phyloP scores from a whole-genome alignment of 1,284 basidiomycete species.

The Phellinidium pouzarii region DNA sequence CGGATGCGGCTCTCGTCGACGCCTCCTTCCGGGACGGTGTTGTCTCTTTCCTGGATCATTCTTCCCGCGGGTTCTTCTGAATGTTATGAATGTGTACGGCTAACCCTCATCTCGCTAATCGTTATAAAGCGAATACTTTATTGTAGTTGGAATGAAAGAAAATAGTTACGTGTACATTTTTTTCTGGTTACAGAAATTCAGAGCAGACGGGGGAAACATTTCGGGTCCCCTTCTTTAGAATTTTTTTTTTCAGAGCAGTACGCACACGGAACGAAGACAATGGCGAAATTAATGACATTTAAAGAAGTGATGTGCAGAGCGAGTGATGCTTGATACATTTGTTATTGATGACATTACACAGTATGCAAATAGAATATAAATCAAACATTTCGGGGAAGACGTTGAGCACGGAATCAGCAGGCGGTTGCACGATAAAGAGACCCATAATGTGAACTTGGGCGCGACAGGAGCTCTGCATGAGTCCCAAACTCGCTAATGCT shows the following conservation, averaged over 20 bases:
- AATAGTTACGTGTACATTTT: not conserved
- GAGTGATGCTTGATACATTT: not conserved
- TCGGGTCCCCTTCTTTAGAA: too few relatives aligned
- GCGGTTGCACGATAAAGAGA: conserved; percentile 64
- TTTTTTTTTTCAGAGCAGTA: too few relatives aligned
- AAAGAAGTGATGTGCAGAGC: not conserved
- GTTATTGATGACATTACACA: not conserved
- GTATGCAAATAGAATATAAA: not conserved
- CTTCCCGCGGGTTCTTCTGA: conserved; percentile 35
- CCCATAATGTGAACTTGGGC: conserved; percentile 54
- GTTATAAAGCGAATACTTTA: conserved; percentile 8
- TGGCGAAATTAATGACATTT: not conserved
- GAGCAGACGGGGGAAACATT: not conserved
- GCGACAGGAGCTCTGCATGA: conserved; percentile 63
- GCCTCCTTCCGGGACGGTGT: conserved; percentile 57
- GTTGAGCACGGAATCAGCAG: conserved; percentile 25
- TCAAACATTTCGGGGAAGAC: not conserved
- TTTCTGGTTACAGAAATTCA: not conserved
- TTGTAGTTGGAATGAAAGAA: not conserved
- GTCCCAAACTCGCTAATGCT: conserved; percentile 75
- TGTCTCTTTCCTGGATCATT: conserved; percentile 58
- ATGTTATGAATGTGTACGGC: not conserved
- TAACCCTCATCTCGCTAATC: not conserved
- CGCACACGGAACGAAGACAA: not conserved
- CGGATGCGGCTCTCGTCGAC: conserved; percentile 53